phyloP scores from a whole-genome alignment of 2,329 filamentous ascomycete species.

The Penicillium fuscoglaucum region DNA sequence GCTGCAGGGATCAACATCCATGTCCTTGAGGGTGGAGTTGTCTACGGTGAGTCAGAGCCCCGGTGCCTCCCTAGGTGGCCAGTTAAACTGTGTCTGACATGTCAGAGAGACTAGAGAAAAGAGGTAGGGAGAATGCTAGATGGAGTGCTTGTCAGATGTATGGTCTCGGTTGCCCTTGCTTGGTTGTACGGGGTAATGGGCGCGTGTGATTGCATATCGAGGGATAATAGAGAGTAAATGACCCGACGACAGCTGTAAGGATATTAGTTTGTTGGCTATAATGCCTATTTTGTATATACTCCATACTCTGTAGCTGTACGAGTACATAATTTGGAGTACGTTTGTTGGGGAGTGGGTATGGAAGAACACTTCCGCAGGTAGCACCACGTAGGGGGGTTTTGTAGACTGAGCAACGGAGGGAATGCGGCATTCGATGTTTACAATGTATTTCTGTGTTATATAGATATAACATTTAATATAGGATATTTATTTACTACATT shows the following conservation, averaged over 20 bases:
- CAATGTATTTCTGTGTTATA: neutral
- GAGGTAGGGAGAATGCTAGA: neutral
- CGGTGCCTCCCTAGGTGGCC: conserved; percentile 1
- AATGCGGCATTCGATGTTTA: conserved; percentile 1
- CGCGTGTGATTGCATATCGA: neutral
- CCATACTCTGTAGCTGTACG: neutral
- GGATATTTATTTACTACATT: neutral
- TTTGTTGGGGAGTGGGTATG: neutral
- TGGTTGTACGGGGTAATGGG: conserved; percentile 27
- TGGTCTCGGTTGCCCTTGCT: conserved; percentile 20
- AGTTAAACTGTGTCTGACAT: conserved; percentile 5
- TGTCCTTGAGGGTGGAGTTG: neutral
- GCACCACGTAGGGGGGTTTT: neutral
- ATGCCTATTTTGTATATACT: neutral
- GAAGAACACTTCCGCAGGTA: neutral
- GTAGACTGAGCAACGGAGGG: conserved; percentile 9
- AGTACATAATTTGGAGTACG: neutral
- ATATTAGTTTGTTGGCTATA: neutral
- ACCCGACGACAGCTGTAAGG: neutral
- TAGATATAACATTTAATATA: neutral
- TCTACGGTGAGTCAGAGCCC: conserved; percentile 21
- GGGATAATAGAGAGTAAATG: neutral
- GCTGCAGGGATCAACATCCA: conserved; percentile 21
- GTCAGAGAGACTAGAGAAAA: neutral
- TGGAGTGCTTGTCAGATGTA: conserved; percentile 1